A percentile compares a stretch with the other conserved stretches of the same genome.
These are phyloP conservation scores for Saccharum officinarum DNA, from an alignment of 176 grass and related monocot species.

Conservation along the genomic window DNA sequence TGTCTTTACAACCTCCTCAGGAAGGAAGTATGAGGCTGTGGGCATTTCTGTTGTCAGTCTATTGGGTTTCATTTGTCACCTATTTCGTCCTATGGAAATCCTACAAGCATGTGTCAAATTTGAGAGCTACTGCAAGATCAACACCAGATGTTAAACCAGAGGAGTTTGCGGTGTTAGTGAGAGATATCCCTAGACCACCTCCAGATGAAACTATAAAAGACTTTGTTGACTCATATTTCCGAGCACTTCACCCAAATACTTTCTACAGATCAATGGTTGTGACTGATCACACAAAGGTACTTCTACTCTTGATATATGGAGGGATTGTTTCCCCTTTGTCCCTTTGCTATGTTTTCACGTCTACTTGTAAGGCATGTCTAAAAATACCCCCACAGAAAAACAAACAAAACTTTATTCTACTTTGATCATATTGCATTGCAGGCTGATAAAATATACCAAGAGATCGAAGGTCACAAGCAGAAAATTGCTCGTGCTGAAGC, in stretches of 20 bases:
- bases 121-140: conserved; percentile 72
- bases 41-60: conserved; percentile 73
- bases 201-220: conserved; percentile 75
- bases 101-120: conserved; percentile 79
- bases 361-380: conserved; percentile 8
- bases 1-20: conserved; percentile 49
- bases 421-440: conserved; percentile 36
- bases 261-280: conserved; percentile 87
- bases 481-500: conserved; percentile 80
- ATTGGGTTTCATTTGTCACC: conserved; percentile 88
- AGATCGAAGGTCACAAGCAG: conserved; percentile 72
- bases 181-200: conserved; percentile 56
- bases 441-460: conserved; percentile 86
- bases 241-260: conserved; percentile 72
- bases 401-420: not conserved
- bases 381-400: not conserved
- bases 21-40: conserved; percentile 41
- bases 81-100: conserved; percentile 87
- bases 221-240: conserved; percentile 79
- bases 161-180: conserved; percentile 74
- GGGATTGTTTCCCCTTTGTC: not conserved
- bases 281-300: conserved; percentile 69
- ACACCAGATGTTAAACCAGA: conserved; percentile 65
- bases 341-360: not conserved
- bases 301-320: not conserved